These are phyloP conservation scores for Orobanche coerulescens DNA, from an alignment of 257 asterid species.

Conservation along the genomic window DNA sequence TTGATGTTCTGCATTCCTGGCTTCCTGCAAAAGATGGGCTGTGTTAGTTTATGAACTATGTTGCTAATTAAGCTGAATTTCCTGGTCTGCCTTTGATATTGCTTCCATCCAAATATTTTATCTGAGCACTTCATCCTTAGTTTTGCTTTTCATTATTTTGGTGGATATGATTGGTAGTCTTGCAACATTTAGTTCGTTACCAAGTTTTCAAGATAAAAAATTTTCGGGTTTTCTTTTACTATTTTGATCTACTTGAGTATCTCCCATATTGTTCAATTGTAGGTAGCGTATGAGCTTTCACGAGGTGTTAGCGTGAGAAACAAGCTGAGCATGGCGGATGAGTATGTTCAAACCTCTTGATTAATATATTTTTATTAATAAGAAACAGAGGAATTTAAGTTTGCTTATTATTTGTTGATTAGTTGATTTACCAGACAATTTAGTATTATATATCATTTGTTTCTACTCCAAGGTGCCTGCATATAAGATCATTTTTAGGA, in stretches of 20 bases:
- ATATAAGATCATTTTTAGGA: not conserved
- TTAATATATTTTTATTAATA: not conserved
- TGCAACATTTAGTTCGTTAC: not conserved
- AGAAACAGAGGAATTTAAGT: not conserved
- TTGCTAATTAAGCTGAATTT: not conserved
- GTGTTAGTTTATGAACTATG: slow-evolving; percentile 10
- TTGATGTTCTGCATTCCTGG: not conserved
- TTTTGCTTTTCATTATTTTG: not conserved
- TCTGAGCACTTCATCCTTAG: slow-evolving; percentile 12
- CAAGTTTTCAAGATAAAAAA: slow-evolving; percentile 6
- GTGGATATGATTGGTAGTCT: slow-evolving; percentile 6
- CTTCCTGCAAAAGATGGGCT: not conserved
- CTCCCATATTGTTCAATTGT: slow-evolving; percentile 28
- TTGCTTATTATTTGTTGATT: not conserved
- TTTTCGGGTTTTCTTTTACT: slow-evolving; percentile 1
- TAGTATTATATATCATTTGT: not conserved
- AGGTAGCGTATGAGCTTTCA: slow-evolving; percentile 78
- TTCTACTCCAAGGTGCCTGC: slow-evolving; percentile 1
- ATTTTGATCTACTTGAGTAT: slow-evolving; percentile 16
- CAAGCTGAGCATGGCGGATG: slow-evolving; percentile 66
- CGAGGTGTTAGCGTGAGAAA: slow-evolving; percentile 56
- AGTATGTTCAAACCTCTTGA: slow-evolving; percentile 46
- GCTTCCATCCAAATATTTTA: slow-evolving; percentile 1
- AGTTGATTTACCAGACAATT: slow-evolving; percentile 2
- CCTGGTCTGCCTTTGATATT: slow-evolving; percentile 13